Base-by-base conservation (phyloP, 768 basidiomycete genomes). In the Boletales sp. region DNA sequence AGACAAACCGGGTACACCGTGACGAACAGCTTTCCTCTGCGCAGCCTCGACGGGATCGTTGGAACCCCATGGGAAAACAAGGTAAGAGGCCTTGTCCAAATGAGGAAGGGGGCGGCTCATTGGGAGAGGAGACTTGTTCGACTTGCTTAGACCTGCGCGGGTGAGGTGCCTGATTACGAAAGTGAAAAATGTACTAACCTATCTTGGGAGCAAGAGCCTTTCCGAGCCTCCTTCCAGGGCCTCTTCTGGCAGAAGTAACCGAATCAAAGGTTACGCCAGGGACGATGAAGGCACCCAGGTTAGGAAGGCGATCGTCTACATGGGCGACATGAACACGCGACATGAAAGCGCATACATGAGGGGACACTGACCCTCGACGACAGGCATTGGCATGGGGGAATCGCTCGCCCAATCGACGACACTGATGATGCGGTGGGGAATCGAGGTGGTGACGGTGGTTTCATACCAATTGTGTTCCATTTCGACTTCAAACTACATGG, bases 401-500 rank as follows among this genome's bases (percentile, higher is more conserved):
- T 94, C 92, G 17, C 87, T 86, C 1, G 86, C 93, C 94, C 94
- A 97, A 65, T 98, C 95, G 54, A 95, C 90, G 34, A 94, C 91
- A 25, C 87, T 84, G 60, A 97, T 72, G 57, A 94, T 84, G 53
- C 83, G 78, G 63, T 92, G 85, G 21, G 91, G 88, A n/a, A 77
- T 67, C 28, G 71, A 65, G 2, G 81, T 83, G 11, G 88, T 84
- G 37, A 99, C 85, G 18, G 90, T 79, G 4, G 92, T 81, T 68
- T 97, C 93, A 59, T 98, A 98, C 91, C 91, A 95, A 70, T 94
- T 97, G 71, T 96, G 85, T 62, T 84, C 64, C 87, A 95, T 91
- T 76, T 93, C 88, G 40, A 95, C 87, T 64, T 94, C 91, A 60
- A 94, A 87, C 83, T 87, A 13, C 15, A 40, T 9, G 14, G 5